These are phyloP conservation scores for Fimicolochytrium jonesii DNA, from an alignment of 192 early-diverging fungal genomes.

Conservation along the genomic window DNA sequence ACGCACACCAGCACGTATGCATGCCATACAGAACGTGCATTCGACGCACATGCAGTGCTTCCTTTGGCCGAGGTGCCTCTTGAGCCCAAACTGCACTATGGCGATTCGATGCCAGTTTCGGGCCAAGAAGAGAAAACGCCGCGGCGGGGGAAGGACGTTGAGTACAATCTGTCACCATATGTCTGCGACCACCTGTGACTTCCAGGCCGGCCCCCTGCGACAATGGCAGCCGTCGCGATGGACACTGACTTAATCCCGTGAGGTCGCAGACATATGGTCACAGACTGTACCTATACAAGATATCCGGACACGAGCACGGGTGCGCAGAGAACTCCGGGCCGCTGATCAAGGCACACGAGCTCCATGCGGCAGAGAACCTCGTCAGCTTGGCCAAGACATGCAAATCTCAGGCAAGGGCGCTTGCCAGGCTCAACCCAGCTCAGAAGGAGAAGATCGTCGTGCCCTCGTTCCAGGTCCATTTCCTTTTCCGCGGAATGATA, in stretches of 20 bases:
- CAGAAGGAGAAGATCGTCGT: not conserved
- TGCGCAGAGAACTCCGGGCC: conserved; percentile 4
- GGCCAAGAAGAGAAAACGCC: not conserved
- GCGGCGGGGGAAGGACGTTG: not conserved
- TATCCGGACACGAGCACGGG: not conserved
- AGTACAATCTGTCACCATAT: no score
- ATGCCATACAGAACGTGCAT: not conserved
- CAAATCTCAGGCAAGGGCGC: not conserved
- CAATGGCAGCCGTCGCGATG: no score
- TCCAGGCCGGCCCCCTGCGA: no score
- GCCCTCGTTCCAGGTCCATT: no score
- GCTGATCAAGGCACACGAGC: not conserved
- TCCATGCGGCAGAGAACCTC: not conserved
- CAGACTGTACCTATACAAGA: not conserved
- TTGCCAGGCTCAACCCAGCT: not conserved
- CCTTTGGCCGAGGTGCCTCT: not conserved
- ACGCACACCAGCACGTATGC: not conserved
- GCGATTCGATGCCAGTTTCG: not conserved
- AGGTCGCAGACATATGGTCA: no score
- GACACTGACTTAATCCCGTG: no score
- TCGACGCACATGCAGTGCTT: not conserved
- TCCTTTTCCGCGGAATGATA: no score
- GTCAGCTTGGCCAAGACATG: not conserved
- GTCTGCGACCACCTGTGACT: no score
- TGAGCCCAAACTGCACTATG: not conserved